Conservation (phyloP, 139 green algal genomes). For the Asterochloris erici region DNA sequence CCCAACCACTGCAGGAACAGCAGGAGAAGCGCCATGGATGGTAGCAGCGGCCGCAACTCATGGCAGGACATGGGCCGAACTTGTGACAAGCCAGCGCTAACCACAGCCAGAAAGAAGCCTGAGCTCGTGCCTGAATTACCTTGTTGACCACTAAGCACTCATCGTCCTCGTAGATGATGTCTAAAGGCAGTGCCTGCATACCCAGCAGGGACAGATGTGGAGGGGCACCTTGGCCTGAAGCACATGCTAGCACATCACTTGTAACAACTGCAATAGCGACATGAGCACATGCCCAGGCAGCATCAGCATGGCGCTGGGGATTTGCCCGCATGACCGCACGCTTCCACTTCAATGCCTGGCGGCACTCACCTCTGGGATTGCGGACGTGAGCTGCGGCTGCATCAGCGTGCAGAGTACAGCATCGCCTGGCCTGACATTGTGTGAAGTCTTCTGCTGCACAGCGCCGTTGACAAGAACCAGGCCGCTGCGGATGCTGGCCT, state of each 20-base stretch:
- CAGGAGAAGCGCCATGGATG: no score
- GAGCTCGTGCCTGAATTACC: conserved; percentile 15
- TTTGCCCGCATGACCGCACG: background rate
- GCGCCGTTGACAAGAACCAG: conserved; percentile 62
- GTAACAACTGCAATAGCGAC: background rate
- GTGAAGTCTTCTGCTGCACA: conserved; percentile 41
- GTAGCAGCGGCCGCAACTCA: no score
- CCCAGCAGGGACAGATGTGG: background rate
- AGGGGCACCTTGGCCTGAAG: background rate
- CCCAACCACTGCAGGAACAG: no score
- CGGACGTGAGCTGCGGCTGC: conserved; percentile 52
- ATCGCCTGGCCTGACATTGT: conserved; percentile 59
- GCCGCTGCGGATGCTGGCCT: conserved; percentile 59
- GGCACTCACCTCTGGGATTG: conserved; percentile 42
- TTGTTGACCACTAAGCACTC: conserved; percentile 96
- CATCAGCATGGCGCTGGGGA: background rate
- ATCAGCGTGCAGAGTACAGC: conserved; percentile 45
- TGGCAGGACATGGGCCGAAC: no score
- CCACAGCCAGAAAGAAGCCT: no score
- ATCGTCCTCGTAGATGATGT: conserved; percentile 91
- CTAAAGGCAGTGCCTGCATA: conserved; percentile 73
- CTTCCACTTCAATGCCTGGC: background rate
- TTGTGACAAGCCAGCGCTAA: no score
- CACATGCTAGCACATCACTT: background rate
- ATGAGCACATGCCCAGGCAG: background rate